Evolutionary conservation across 805 yeast species (phyloP), one percentile per base, ranked within the genome.

Genomic region (Spathaspora arborariae): DNA sequence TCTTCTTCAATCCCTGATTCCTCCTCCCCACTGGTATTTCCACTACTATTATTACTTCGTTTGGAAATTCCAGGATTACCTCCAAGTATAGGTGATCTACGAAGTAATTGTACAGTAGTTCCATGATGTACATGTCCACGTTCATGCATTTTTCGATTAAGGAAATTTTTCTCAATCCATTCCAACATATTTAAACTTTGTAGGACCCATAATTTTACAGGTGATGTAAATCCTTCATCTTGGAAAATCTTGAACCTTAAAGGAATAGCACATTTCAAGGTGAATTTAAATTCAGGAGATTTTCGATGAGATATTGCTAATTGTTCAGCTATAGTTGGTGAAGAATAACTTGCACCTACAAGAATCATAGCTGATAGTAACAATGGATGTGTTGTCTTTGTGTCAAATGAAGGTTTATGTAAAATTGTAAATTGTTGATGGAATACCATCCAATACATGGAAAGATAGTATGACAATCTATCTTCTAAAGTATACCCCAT

Each of bases 81-180:
- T 11, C 90, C 90, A 27, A 88, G 63, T 1, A 85, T 78, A 1
- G 95, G 88, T 0, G 88, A 80, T 54, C 96, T 72, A 53, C 95
- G 68, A 42, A 88, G 65, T 38, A 88, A 65, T 62, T 88, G 96
- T 36, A 88, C 82, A 0, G 91, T 82, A 0, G 96, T 85, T 4
- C 94, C 96, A 62, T 88, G 96, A 59, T 89, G 96, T 18, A 89
- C 68, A 62, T 85, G 92, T 0, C 88, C 86, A 41, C 96, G 65
- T 64, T 88, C 96, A 60, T 88, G 96, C 55, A 86, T 63, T 36
- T 68, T 67, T 55, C 96, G 68, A 39, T 79, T 76, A 0, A 88
- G 72, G 54, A 85, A 82, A 49, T 84, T 76, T 65, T 88, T 86
- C 60, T 88, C 96, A 58, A 81, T 83, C 66, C 83, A 81, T 58